These are phyloP conservation scores for Penicillium diatomitis DNA, from an alignment of 495 filamentous ascomycete species.

Conservation along the genomic window DNA sequence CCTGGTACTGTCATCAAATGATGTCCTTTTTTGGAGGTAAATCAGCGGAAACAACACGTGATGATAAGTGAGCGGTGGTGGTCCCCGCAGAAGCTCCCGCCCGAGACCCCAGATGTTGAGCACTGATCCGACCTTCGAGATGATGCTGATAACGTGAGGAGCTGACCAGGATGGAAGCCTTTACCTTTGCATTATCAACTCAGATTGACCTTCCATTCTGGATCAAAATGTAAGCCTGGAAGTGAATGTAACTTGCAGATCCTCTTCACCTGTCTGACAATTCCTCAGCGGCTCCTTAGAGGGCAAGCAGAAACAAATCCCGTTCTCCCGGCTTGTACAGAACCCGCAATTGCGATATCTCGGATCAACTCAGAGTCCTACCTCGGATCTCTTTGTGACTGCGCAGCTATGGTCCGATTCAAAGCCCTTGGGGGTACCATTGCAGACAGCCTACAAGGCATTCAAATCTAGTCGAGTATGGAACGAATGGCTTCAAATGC, in stretches of 20 bases:
- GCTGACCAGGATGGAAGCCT: constrained; percentile 66
- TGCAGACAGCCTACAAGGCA: constrained; percentile 85
- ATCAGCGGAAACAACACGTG: constrained; percentile 1
- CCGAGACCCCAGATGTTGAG: not conserved
- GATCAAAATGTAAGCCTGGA: constrained; percentile 64
- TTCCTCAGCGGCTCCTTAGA: constrained; percentile 67
- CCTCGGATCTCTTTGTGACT: constrained; percentile 87
- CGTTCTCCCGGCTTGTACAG: constrained; percentile 67
- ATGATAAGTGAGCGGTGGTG: constrained; percentile 8
- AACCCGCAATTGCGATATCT: constrained; percentile 73
- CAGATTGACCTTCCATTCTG: constrained; percentile 67
- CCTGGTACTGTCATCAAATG: not conserved
- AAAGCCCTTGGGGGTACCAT: constrained; percentile 82
- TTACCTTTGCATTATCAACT: constrained; percentile 84
- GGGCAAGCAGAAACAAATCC: constrained; percentile 70
- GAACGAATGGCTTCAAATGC: constrained; percentile 93
- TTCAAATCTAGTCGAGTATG: constrained; percentile 75
- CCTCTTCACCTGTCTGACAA: constrained; percentile 4
- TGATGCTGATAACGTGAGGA: not conserved
- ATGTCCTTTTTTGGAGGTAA: not conserved
- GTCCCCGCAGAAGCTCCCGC: constrained; percentile 7
- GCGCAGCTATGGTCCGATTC: constrained; percentile 92
- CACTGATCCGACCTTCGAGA: not conserved
- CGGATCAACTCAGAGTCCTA: constrained; percentile 63
- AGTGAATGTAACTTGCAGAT: too few species aligned